A percentile compares a stretch with the other conserved stretches of the same genome.
Evolutionary conservation across 2,329 filamentous ascomycete genomes (phyloP).

Genomic region (Fusarium piperis): DNA sequence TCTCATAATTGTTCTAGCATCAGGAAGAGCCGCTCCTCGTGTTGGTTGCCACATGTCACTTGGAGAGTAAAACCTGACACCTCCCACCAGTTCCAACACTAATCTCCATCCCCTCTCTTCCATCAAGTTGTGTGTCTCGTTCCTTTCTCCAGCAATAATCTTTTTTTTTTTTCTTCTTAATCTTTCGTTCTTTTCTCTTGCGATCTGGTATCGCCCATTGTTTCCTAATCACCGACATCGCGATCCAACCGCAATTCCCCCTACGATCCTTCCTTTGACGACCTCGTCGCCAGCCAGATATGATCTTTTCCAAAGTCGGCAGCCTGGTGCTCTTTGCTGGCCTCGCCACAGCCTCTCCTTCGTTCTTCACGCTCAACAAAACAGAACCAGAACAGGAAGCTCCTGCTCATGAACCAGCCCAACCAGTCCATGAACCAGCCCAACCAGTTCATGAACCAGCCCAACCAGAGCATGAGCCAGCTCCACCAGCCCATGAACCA

Average conservation of each 20-base stretch:
- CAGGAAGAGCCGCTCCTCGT: background rate
- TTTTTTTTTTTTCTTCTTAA: background rate
- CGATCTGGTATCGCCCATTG: slow-evolving; percentile 30
- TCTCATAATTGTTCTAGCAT: background rate
- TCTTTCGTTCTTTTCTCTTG: slow-evolving; percentile 7
- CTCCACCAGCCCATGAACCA: background rate
- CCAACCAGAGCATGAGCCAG: background rate
- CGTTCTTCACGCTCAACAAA: slow-evolving; percentile 16
- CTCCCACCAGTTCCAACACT: background rate
- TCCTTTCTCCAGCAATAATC: background rate
- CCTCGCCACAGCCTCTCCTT: slow-evolving; percentile 20
- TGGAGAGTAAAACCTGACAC: background rate
- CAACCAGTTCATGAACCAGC: background rate
- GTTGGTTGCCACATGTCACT: background rate
- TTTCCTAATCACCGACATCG: background rate
- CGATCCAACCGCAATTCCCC: background rate
- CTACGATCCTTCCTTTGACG: background rate
- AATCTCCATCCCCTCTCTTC: background rate
- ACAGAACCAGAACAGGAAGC: background rate
- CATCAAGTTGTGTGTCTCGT: background rate
- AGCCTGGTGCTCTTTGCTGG: slow-evolving; percentile 14
- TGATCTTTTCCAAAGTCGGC: slow-evolving; percentile 19
- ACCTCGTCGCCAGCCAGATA: background rate
- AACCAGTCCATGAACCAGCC: background rate
- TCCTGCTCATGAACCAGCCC: background rate